Percentiles rank a stretch among this genome's conserved stretches.
These are phyloP conservation scores for Aspergillus egyptiacus DNA, from an alignment of 495 filamentous ascomycete species.

Conservation along the genomic window DNA sequence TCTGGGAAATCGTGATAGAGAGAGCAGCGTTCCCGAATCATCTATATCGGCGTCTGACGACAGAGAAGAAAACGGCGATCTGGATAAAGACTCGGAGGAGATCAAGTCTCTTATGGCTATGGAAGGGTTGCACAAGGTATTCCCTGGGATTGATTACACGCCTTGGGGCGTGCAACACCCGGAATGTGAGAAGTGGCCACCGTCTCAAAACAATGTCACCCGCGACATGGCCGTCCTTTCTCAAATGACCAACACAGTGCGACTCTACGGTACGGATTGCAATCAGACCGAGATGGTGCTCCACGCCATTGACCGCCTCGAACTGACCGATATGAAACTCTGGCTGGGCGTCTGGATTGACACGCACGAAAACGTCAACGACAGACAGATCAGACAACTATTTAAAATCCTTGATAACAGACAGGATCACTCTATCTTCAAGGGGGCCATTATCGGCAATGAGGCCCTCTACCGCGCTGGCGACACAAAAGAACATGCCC, in stretches of 20 bases:
- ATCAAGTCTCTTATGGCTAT: slow-evolving; percentile 82
- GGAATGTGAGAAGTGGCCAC: slow-evolving; percentile 68
- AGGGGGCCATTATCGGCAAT: slow-evolving; percentile 87
- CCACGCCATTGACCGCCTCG: slow-evolving; percentile 68
- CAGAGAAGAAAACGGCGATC: slow-evolving; percentile 54
- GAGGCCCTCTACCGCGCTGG: slow-evolving; percentile 77
- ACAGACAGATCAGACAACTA: slow-evolving; percentile 73
- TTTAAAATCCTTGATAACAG: slow-evolving; percentile 71
- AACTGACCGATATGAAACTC: slow-evolving; percentile 73
- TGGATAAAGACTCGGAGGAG: slow-evolving; percentile 67
- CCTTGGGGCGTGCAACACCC: slow-evolving; percentile 88
- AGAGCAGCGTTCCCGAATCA: slow-evolving; percentile 4
- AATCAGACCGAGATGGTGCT: slow-evolving; percentile 96
- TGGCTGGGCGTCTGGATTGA: slow-evolving; percentile 97
- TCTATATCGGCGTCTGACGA: slow-evolving; percentile 38
- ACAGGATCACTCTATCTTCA: slow-evolving; percentile 58
- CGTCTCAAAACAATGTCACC: slow-evolving; percentile 90
- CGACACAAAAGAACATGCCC: slow-evolving; percentile 50
- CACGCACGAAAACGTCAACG: slow-evolving; percentile 74
- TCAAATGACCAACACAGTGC: slow-evolving; percentile 82
- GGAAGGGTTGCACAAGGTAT: slow-evolving; percentile 77
- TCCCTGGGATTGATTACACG: slow-evolving; percentile 96
- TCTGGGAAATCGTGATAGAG: slow-evolving; percentile 42
- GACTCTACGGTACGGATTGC: slow-evolving; percentile 95
- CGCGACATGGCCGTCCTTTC: slow-evolving; percentile 86